Evolutionary conservation across 1,139 yeast species (phyloP).

Genomic region (Geotrichum klebahnii): DNA sequence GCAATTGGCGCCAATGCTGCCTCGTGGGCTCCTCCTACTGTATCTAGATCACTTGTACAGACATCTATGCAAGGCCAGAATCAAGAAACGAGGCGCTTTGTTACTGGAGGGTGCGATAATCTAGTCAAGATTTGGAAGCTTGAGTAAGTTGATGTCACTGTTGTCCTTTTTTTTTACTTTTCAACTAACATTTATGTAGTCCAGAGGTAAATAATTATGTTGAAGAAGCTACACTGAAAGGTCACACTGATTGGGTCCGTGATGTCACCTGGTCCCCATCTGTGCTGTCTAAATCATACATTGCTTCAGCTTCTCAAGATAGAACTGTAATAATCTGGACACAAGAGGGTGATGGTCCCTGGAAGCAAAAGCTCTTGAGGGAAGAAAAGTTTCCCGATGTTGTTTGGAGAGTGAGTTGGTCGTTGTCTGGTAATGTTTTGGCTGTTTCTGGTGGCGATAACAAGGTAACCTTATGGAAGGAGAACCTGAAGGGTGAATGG

Average conservation of each 20-base stretch:
- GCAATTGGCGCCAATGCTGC: conserved; percentile 92
- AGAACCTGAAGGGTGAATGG: conserved; percentile 90
- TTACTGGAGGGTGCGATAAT: conserved; percentile 93
- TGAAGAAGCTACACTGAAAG: conserved; percentile 74
- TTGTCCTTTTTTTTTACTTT: background rate
- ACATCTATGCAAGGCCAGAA: conserved; percentile 28
- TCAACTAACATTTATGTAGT: conserved; percentile 10
- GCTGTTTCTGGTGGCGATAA: conserved; percentile 97
- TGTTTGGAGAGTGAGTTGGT: conserved; percentile 98
- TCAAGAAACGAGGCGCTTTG: conserved; percentile 58
- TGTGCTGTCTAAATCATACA: conserved; percentile 75
- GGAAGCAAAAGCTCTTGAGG: conserved; percentile 71
- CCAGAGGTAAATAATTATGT: conserved; percentile 54
- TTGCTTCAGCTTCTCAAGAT: conserved; percentile 98
- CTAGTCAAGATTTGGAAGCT: conserved; percentile 86
- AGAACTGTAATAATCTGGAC: conserved; percentile 94
- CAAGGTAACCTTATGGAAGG: conserved; percentile 94
- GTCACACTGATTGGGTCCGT: conserved; percentile 97
- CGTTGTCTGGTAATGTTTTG: conserved; percentile 87
- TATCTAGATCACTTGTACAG: conserved; percentile 39
- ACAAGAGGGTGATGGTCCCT: conserved; percentile 61
- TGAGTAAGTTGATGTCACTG: conserved; percentile 36
- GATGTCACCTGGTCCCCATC: conserved; percentile 99
- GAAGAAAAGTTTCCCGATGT: conserved; percentile 90
- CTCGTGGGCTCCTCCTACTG: conserved; percentile 84